phyloP scores from a whole-genome alignment of 441 rosid genomes.

The Gossypium davidsonii region DNA sequence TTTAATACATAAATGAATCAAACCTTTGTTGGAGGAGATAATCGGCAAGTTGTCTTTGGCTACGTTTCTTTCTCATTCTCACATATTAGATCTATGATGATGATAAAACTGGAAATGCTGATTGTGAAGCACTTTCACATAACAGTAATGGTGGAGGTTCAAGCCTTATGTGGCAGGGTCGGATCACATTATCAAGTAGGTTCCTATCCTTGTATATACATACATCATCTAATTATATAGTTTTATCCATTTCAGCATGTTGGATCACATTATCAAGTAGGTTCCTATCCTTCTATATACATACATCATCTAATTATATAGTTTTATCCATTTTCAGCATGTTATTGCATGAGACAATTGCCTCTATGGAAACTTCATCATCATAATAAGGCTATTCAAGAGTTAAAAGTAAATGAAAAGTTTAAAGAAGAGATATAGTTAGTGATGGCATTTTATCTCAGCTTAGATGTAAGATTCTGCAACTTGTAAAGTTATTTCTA shows the following conservation, averaged over 20 bases:
- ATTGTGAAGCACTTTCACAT: not conserved
- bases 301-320: not conserved
- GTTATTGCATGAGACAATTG: not conserved
- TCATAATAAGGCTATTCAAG: not conserved
- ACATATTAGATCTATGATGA: slow-evolving; percentile 35
- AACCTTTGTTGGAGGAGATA: not conserved
- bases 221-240: not conserved
- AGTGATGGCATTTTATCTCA: not conserved
- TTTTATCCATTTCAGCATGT: not conserved
- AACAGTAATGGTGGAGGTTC: not conserved
- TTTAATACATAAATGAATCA: not conserved
- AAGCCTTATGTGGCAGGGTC: not conserved
- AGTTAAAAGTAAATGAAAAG: not conserved
- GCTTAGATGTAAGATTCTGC: not conserved
- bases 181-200: not conserved
- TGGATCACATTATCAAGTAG: not conserved
- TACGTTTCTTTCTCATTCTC: slow-evolving; percentile 27
- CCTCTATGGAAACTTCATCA: not conserved
- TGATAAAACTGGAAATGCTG: not conserved
- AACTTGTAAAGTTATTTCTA: not conserved
- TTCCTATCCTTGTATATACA: not conserved
- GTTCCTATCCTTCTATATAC: not conserved
- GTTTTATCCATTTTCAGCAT: not conserved
- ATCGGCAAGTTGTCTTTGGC: slow-evolving; percentile 44
- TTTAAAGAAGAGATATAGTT: not conserved